phyloP scores from a whole-genome alignment of 306 rosid genomes.

The Citrullus mucosospermus region DNA sequence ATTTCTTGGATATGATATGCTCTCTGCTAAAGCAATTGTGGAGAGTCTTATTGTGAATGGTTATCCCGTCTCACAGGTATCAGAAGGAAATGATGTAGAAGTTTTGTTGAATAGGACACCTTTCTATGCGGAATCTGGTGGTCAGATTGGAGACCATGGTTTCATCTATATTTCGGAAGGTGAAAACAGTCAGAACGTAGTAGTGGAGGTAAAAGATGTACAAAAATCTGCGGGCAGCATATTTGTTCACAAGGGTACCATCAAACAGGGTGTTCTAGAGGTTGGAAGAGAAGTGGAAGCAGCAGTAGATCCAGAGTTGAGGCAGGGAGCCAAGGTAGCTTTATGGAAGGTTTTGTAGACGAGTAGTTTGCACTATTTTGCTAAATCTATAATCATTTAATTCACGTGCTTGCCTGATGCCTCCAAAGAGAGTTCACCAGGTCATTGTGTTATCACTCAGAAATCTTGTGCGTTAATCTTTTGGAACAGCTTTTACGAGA shows the following conservation, averaged over 20 bases:
- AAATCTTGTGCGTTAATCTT: neutral
- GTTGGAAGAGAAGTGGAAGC: constrained; percentile 94
- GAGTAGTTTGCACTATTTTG: neutral
- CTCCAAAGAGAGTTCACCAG: neutral
- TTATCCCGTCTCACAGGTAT: constrained; percentile 44
- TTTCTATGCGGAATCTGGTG: constrained; percentile 97
- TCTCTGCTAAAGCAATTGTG: constrained; percentile 61
- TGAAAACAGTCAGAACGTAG: constrained; percentile 47
- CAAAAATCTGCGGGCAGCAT: constrained; percentile 74
- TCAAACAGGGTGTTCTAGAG: constrained; percentile 70
- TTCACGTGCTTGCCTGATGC: neutral
- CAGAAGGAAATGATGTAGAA: constrained; percentile 79
- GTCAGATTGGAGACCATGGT: constrained; percentile 89
- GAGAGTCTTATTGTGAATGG: constrained; percentile 82
- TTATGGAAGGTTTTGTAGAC: neutral
- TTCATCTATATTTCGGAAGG: constrained; percentile 47
- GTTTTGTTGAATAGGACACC: constrained; percentile 76
- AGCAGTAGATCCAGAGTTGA: constrained; percentile 59
- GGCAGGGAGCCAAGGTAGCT: constrained; percentile 83
- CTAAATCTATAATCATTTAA: neutral
- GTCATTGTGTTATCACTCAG: neutral
- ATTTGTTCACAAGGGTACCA: constrained; percentile 83
- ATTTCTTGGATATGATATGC: constrained; percentile 73
- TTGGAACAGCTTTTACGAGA: neutral
- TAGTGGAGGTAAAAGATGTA: constrained; percentile 77